A percentile compares a stretch with the other conserved stretches of the same genome.
phyloP scores from a whole-genome alignment of 2,329 filamentous ascomycete species.

The Cladophialophora yegresii region DNA sequence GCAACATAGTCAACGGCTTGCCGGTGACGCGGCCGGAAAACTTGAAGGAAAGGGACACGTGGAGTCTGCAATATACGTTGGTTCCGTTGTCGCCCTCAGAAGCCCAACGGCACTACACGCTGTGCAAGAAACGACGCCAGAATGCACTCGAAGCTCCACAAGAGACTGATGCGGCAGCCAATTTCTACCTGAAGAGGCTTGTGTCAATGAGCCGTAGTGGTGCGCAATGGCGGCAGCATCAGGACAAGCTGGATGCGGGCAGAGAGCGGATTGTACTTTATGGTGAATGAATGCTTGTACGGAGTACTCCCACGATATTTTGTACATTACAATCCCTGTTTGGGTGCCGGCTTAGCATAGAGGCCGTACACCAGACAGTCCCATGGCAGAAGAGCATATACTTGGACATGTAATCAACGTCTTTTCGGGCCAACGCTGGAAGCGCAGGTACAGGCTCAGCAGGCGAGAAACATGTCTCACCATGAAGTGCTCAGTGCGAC shows the following conservation, averaged over 20 bases:
- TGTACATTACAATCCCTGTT: constrained; percentile 11
- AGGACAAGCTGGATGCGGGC: constrained; percentile 56
- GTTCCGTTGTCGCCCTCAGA: constrained; percentile 58
- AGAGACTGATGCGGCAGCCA: constrained; percentile 44
- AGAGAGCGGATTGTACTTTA: constrained; percentile 41
- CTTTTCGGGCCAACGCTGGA: neutral
- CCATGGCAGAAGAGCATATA: neutral
- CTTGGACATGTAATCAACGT: neutral
- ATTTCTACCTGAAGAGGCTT: constrained; percentile 51
- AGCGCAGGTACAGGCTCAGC: neutral
- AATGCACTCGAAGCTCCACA: constrained; percentile 44
- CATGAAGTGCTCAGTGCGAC: neutral
- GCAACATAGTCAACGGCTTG: constrained; percentile 69
- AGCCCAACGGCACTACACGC: constrained; percentile 57
- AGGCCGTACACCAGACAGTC: neutral
- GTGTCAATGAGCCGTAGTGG: constrained; percentile 58
- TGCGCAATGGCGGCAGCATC: constrained; percentile 57
- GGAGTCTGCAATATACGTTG: constrained; percentile 78
- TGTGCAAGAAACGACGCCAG: constrained; percentile 59
- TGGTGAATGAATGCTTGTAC: constrained; percentile 15
- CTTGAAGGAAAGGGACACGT: constrained; percentile 54
- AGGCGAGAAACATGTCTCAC: constrained; percentile 17
- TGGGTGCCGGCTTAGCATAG: neutral
- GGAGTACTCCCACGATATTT: neutral
- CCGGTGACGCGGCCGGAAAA: constrained; percentile 63